Evolutionary conservation across 495 filamentous ascomycete genomes (phyloP).

Genomic region (Parachaetomium inaequale): DNA sequence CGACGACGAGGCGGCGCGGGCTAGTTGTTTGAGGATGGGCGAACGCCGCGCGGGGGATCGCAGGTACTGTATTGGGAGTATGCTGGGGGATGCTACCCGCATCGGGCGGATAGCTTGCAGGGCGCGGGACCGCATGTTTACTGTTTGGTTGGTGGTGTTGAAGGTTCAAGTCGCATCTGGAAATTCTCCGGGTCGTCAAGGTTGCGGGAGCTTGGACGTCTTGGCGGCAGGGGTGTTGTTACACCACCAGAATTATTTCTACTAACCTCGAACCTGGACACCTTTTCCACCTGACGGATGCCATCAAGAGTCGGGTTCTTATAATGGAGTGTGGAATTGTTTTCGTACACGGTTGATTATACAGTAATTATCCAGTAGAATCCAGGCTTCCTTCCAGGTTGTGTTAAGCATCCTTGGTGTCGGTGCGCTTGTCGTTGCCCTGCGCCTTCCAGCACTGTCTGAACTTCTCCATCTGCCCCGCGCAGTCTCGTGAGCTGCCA

Average conservation of each 20-base stretch:
- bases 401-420: slow-evolving; percentile 56
- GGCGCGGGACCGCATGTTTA: slow-evolving; percentile 29
- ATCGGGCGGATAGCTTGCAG: slow-evolving; percentile 25
- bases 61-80: slow-evolving; percentile 5
- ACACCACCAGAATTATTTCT: not conserved
- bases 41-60: not conserved
- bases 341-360: not conserved
- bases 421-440: slow-evolving; percentile 80
- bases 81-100: slow-evolving; percentile 16
- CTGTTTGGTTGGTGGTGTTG: not conserved
- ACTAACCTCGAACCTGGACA: not conserved
- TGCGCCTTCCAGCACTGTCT: slow-evolving; percentile 89
- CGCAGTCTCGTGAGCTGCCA: slow-evolving; percentile 11
- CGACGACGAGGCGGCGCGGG: slow-evolving; percentile 11
- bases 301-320: not conserved
- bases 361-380: not conserved
- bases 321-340: not conserved
- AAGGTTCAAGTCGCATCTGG: not conserved
- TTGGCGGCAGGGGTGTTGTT: not conserved
- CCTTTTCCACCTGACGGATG: not conserved
- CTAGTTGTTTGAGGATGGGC: slow-evolving; percentile 6
- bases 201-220: slow-evolving; percentile 21
- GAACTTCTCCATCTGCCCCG: slow-evolving; percentile 84
- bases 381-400: too few species aligned
- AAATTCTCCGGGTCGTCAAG: slow-evolving; percentile 14